Base-by-base conservation (phyloP, 257 asterid species). In the Asclepias syriaca region DNA sequence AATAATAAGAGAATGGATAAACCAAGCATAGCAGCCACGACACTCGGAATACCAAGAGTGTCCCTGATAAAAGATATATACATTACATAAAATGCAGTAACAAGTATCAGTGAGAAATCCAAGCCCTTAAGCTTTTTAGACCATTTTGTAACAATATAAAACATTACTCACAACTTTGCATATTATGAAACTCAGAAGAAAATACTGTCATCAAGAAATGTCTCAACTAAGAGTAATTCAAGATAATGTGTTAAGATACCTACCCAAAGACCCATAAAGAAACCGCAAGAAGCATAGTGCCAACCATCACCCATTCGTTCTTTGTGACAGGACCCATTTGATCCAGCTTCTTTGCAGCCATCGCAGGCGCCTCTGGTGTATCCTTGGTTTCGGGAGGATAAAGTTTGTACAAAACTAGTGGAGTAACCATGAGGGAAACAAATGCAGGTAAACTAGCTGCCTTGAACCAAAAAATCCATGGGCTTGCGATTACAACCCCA, bases 1-100 rank as follows among this genome's bases (percentile, higher is more conserved):
- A 84, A 27, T 53, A 87, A 72, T 49, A 93, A 79, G 73, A 93
- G 92, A 74, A 93, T 87, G 19, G 96, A 93, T 45, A 93, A 85
- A 24, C 98, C 98, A 32, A 93, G 96, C 98, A 93, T 93, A 40
- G 98, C 98, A 75, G 98, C 96, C 46, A 91, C 96, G 74, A 93
- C 98, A 69, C 97, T 93, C 27, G 98, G 86, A 75, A 93, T 66
- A 21, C 98, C 97, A 72, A 93, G 76, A 71, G 97, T 85, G 14
- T 93, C 98, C 74, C 98, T 93, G 94, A 53, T 72, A 75, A 70
- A 65, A 68, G 22, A 57, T 2, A 59, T 3, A 72, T 21, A 10
- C 15, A 64, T 73, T 56, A 76, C 54, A 29, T 56, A 76, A 61
- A 29, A 68, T 63, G 39, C 43, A 56, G 3, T 9, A 55, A 19